Conservation (phyloP, 108 stramenopile genomes). For the Fragilaria crotonensis region DNA sequence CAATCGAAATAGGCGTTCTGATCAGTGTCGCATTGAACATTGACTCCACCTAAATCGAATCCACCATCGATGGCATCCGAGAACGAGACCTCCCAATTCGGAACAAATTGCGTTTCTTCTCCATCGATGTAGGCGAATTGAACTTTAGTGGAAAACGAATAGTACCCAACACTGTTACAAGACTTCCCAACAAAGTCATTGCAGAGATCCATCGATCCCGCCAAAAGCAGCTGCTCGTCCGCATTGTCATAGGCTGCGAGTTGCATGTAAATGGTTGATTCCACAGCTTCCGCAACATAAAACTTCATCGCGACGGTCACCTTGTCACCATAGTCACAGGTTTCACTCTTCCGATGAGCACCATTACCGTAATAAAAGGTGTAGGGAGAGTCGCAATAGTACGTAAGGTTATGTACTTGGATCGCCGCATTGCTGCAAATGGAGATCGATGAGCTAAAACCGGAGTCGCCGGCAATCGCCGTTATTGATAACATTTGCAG, state of each 20-base stretch:
- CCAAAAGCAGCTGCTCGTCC: constrained; percentile 11
- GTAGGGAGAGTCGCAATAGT: constrained; percentile 20
- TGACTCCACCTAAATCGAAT: constrained; percentile 22
- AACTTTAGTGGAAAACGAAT: constrained; percentile 9
- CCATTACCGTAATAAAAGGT: constrained; percentile 15
- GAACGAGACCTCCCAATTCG: constrained; percentile 15
- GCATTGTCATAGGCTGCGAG: constrained; percentile 12
- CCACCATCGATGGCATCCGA: constrained; percentile 12
- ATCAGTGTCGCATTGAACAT: constrained; percentile 8
- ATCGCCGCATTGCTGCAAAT: constrained; percentile 1
- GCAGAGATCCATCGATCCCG: constrained; percentile 9
- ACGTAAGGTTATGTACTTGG: constrained; percentile 5
- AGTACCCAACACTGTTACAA: constrained; percentile 9
- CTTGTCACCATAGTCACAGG: constrained; percentile 28
- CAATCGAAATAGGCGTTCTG: neutral
- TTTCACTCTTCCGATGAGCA: constrained; percentile 9
- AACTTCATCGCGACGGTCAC: constrained; percentile 17
- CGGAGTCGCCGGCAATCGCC: neutral
- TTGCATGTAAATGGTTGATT: constrained; percentile 6
- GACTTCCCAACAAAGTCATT: constrained; percentile 10
- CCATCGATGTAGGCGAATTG: constrained; percentile 8
- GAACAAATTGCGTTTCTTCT: constrained; percentile 10
- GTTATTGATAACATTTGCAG: neutral
- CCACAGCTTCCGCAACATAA: constrained; percentile 7
- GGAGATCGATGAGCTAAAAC: neutral